Evolutionary conservation across 2,329 filamentous ascomycete species (phyloP).

Genomic region (Leptoxyphium fumago): DNA sequence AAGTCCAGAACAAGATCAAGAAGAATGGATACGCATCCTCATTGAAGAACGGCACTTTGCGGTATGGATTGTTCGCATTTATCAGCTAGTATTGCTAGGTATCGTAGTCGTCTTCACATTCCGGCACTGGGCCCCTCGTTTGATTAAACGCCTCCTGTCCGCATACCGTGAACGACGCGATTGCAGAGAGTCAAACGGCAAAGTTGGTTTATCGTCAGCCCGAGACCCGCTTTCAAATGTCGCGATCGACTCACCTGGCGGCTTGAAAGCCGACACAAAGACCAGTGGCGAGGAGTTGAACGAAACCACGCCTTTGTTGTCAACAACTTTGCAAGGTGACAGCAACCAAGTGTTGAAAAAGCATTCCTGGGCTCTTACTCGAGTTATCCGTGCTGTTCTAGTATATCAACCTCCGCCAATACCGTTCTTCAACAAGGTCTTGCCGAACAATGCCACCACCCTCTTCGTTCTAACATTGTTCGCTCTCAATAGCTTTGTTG

Average conservation of each 20-base stretch:
- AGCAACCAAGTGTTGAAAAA: not conserved
- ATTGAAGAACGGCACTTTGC: conserved; percentile 13
- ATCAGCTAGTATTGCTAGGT: conserved; percentile 25
- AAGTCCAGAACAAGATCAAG: too few relatives aligned
- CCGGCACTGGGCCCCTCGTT: conserved; percentile 19
- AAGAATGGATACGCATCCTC: not conserved
- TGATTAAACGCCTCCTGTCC: conserved; percentile 4
- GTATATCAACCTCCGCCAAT: conserved; percentile 45
- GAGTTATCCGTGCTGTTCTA: conserved; percentile 17
- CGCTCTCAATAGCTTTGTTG: conserved; percentile 43
- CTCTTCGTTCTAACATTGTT: conserved; percentile 38
- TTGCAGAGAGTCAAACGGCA: conserved; percentile 1
- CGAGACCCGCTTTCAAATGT: not conserved
- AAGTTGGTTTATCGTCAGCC: conserved; percentile 1
- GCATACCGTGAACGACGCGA: conserved; percentile 4
- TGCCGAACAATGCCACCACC: conserved; percentile 44
- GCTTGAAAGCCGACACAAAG: conserved; percentile 25
- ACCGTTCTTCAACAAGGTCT: conserved; percentile 40
- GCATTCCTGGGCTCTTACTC: conserved; percentile 2
- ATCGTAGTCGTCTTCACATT: conserved; percentile 23
- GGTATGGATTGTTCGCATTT: conserved; percentile 23
- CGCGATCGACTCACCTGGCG: conserved; percentile 16
- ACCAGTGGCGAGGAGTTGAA: conserved; percentile 12
- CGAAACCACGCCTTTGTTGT: conserved; percentile 22
- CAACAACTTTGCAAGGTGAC: conserved; percentile 2